These are phyloP conservation scores for Talaromyces wortmannii DNA, from an alignment of 495 filamentous ascomycete genomes.

Conservation along the genomic window DNA sequence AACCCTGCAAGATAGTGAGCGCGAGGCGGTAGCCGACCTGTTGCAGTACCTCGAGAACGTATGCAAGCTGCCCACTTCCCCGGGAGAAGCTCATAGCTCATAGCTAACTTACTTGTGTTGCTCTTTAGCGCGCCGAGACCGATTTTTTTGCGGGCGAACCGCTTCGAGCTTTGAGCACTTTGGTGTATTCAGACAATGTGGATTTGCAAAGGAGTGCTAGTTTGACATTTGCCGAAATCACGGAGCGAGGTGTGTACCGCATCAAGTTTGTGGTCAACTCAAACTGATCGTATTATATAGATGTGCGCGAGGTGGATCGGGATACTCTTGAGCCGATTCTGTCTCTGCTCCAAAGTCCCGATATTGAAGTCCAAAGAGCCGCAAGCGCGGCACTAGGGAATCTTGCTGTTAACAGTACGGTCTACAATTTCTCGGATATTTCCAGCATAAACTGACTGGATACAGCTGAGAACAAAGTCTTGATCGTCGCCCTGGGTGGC, in stretches of 20 bases:
- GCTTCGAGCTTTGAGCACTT: conserved; percentile 86
- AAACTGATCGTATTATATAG: conserved; percentile 34
- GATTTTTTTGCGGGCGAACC: conserved; percentile 95
- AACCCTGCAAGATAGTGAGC: conserved; percentile 89
- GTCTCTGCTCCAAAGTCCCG: conserved; percentile 86
- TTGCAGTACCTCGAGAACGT: conserved; percentile 95
- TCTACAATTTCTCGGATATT: not conserved
- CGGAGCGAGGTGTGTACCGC: conserved; percentile 76
- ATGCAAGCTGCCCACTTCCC: conserved; percentile 17
- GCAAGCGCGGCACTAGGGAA: conserved; percentile 95
- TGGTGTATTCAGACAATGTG: conserved; percentile 98
- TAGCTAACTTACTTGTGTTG: conserved; percentile 2
- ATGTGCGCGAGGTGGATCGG: conserved; percentile 92
- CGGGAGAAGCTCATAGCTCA: not conserved
- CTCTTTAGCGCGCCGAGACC: conserved; percentile 75
- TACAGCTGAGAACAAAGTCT: conserved; percentile 93
- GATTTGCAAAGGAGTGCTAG: conserved; percentile 96
- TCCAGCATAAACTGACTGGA: conserved; percentile 33
- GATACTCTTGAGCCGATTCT: conserved; percentile 94
- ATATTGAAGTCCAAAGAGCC: conserved; percentile 95
- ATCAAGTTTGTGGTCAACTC: not conserved
- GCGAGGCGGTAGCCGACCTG: conserved; percentile 94
- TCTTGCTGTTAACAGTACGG: conserved; percentile 90
- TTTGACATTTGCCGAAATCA: conserved; percentile 98
- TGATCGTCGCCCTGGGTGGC: conserved; percentile 88